Evolutionary conservation across 192 early-diverging fungal species (phyloP).

Genomic region (Podochytrium sp.): DNA sequence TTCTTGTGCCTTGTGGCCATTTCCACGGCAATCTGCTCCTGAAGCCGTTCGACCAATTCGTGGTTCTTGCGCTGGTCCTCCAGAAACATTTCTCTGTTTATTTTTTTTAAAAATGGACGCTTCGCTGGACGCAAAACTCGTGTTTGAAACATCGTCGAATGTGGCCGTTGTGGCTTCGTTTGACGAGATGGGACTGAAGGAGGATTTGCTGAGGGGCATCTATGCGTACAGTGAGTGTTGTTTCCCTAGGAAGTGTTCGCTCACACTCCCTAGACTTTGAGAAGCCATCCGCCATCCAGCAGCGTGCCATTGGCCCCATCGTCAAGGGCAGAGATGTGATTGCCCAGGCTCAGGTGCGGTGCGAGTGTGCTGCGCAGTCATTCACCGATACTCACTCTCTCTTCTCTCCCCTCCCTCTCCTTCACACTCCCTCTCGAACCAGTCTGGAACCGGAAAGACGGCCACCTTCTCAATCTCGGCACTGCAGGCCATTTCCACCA

Average conservation of each 20-base stretch:
- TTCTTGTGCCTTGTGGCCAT: conserved; percentile 76
- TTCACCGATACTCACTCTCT: no score
- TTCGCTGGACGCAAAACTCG: conserved; percentile 30
- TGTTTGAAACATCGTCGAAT: conserved; percentile 84
- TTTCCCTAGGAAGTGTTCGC: background rate
- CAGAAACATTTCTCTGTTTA: conserved; percentile 27
- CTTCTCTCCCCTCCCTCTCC: no score
- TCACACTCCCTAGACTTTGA: conserved; percentile 57
- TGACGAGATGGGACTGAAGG: conserved; percentile 94
- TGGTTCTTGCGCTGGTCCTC: conserved; percentile 77
- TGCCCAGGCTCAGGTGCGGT: conserved; percentile 94
- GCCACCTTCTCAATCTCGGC: conserved; percentile 99
- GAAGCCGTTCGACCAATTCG: conserved; percentile 93
- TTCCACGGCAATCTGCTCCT: conserved; percentile 83
- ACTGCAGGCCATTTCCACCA: conserved; percentile 88
- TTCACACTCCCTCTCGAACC: conserved; percentile 34
- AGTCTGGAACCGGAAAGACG: conserved; percentile 99
- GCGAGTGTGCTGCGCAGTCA: no score
- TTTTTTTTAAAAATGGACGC: conserved; percentile 10
- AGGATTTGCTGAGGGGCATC: conserved; percentile 93
- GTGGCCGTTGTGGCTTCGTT: conserved; percentile 83
- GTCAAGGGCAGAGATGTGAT: conserved; percentile 97
- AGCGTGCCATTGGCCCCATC: conserved; percentile 92
- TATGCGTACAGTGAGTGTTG: conserved; percentile 77
- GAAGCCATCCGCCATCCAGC: conserved; percentile 97